Evolutionary conservation across 2,329 filamentous ascomycete species (phyloP).

Genomic region (Diaporthe amygdali): DNA sequence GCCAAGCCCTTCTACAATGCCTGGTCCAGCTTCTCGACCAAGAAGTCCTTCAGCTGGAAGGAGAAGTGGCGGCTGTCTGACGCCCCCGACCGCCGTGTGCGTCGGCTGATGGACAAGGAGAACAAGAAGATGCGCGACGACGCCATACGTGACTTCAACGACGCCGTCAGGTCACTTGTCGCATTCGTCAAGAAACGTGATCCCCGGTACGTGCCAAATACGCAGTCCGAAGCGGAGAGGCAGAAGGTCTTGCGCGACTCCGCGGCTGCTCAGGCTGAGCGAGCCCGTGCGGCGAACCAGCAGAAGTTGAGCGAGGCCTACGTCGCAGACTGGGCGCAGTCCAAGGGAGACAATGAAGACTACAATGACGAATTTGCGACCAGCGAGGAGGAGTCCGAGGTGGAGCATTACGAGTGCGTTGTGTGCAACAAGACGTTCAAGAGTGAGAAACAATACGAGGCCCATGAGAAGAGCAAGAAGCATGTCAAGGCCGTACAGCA

Average conservation of each 20-base stretch:
- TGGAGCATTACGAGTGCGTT: conserved; percentile 73
- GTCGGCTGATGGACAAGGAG: conserved; percentile 92
- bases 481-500: conserved; percentile 86
- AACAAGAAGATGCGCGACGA: conserved; percentile 86
- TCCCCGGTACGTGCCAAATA: conserved; percentile 79
- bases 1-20: conserved; percentile 81
- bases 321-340: conserved; percentile 77
- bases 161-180: conserved; percentile 85
- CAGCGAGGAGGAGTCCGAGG: conserved; percentile 58
- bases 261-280: conserved; percentile 81
- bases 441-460: conserved; percentile 89
- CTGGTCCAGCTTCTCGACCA: conserved; percentile 84
- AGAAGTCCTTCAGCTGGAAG: conserved; percentile 88
- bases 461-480: conserved; percentile 96
- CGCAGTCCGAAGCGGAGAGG: conserved; percentile 79
- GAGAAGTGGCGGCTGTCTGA: conserved; percentile 84
- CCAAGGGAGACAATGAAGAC: conserved; percentile 56
- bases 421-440: conserved; percentile 83
- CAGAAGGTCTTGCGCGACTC: conserved; percentile 79
- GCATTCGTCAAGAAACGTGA: conserved; percentile 91
- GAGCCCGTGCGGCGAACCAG: conserved; percentile 80
- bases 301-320: conserved; percentile 71
- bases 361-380: conserved; percentile 63
- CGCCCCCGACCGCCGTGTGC: conserved; percentile 82
- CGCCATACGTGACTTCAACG: conserved; percentile 87